Evolutionary conservation across 1,284 basidiomycete genomes (phyloP), one percentile per base, ranked within the genome.

Genomic region (Ustilago loliicola): DNA sequence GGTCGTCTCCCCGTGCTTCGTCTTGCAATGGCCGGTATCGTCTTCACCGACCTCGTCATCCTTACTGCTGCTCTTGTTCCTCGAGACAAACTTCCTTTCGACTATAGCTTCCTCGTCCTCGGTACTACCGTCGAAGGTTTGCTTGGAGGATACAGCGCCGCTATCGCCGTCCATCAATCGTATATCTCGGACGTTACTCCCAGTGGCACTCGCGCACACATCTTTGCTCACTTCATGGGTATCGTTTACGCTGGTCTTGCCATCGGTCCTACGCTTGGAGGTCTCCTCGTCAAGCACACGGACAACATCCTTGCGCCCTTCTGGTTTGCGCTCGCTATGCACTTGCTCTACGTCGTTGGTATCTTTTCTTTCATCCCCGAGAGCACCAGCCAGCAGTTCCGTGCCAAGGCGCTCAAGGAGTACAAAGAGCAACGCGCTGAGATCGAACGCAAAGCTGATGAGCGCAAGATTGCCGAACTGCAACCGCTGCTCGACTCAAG

Each of bases 101-200:
- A 89, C 27, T 91, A 94, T 80, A 91, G 93, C 81, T 88, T 96
- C 48, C 89, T 98, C n/a, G 87, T 96, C 23, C 77, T 96, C 53
- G 92, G 94, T 2, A 93, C 94, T 0, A 86, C 92, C 32, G 87
- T 95, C 30, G 95, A 97, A 81, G 95, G 95, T 17, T 84, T 92
- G 2, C 89, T 95, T 4, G 95, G 95, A 25, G 94, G 95, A n/a
- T 93, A 92, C 89, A 90, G 92, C 6, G 92, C 93, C 0, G 87
- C 95, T 11, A 90, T 92, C 69, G 91, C 92, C 2, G 91, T 93
- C 0, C 91, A 91, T 47, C 91, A 93, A 34, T 93, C 95, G 1
- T 98, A 95, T 85, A 88, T 94, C 34, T 76, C 85, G 0, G 83
- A 86, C 30, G 79, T 81, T 5, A 84, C 83, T 6, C 78, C 81